Base-by-base conservation (phyloP, 768 basidiomycete species). In the Pleurotus sapidus region DNA sequence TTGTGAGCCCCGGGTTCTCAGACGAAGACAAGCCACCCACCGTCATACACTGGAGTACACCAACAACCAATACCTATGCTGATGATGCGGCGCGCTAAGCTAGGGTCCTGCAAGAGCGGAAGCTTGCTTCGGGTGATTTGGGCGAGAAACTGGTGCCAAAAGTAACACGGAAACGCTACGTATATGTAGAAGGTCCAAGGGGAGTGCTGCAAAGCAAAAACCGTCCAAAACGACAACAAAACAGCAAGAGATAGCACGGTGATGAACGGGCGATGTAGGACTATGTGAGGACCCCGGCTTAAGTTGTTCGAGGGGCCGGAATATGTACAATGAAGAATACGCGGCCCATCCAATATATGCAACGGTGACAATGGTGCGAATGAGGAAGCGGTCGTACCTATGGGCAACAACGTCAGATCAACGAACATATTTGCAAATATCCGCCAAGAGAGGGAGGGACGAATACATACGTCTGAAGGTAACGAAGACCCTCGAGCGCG, bases 301-400 rank as follows among this genome's bases (percentile, higher is more conserved):
- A 8, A 34, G 17, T 6, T 39, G 55, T 17, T 74, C 72, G 18
- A 66, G 60, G 7, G 79, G 74, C 23, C 81, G 74, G 53, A 89
- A 71, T 5, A 91, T 76, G 43, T 77, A 84, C 4, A 84, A 67
- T 0, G 84, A 82, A 5, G 83, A 75, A 67, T 84, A 93, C 1
- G 83, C 84, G 17, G 83, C 83, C 90, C 92, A 95, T 53, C 91
- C 91, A 2, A 79, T 67, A 68, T 95, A 94, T 1, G 89, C 91
- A 5, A 78, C 65, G 1, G 79, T 80, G 50, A 93, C 91, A 60
- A 94, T 84, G 2, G 65, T 72, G 14, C 85, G 82, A 25, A 95
- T 86, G 46, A 93, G 70, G 27, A 82, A 73, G 15, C 89, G 84
- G 65, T 95, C 91, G 67, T 93, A 62, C 7, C 60, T 61, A 23